Conservation (phyloP, 2,329 filamentous ascomycete genomes). For the Epichloe festucae region DNA sequence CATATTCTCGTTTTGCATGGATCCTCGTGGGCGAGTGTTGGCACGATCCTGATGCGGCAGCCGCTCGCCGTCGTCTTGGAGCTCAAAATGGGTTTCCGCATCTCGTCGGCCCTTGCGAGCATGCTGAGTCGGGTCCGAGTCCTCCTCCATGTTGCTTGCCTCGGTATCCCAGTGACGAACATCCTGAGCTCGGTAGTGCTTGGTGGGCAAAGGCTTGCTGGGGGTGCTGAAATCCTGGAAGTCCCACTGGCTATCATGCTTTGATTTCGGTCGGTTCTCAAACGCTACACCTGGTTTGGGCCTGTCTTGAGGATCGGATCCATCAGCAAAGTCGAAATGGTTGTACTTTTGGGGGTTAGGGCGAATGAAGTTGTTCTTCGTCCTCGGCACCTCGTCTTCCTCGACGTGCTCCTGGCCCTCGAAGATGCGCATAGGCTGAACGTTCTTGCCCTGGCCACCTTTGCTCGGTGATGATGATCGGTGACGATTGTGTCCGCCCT, state of each 20-base stretch:
- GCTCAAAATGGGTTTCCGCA: constrained; percentile 70
- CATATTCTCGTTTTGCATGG: constrained; percentile 53
- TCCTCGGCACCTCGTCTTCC: constrained; percentile 26
- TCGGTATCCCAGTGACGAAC: constrained; percentile 71
- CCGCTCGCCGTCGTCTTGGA: constrained; percentile 60
- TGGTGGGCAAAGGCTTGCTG: constrained; percentile 51
- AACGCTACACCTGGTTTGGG: constrained; percentile 27
- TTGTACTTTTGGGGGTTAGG: constrained; percentile 69
- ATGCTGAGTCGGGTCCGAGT: constrained; percentile 41
- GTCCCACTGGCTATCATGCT: constrained; percentile 66
- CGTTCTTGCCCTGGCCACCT: constrained; percentile 46
- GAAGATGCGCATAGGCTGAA: constrained; percentile 50
- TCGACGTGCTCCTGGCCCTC: constrained; percentile 36
- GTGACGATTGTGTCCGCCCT: constrained; percentile 30
- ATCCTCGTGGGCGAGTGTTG: constrained; percentile 34
- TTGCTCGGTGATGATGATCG: constrained; percentile 39
- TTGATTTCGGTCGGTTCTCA: constrained; percentile 37
- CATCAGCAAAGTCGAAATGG: constrained; percentile 73
- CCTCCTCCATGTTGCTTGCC: constrained; percentile 29
- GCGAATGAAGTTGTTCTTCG: constrained; percentile 36
- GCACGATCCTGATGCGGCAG: constrained; percentile 33
- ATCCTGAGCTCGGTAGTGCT: constrained; percentile 50
- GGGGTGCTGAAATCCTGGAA: constrained; percentile 85
- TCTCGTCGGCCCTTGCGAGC: constrained; percentile 62
- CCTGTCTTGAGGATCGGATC: constrained; percentile 37